A percentile compares a stretch with the other conserved stretches of the same genome.
Conservation (phyloP, 352 stramenopile species). For the Phytophthora pistaciae region DNA sequence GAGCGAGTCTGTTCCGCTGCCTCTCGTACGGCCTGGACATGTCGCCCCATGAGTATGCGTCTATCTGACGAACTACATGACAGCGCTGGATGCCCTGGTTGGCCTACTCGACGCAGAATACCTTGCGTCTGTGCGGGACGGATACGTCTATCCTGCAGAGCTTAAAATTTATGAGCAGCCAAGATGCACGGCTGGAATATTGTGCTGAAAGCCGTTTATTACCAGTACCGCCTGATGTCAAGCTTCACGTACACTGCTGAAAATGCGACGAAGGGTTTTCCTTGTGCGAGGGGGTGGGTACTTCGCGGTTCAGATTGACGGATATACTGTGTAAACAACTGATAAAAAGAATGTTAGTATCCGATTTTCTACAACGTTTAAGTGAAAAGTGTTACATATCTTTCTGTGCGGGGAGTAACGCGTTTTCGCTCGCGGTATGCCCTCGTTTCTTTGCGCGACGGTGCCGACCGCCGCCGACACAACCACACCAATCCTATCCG, state of each 20-base stretch:
- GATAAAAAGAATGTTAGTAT: constrained; percentile 5
- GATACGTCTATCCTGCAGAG: too few relatives aligned
- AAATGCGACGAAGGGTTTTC: constrained; percentile 6
- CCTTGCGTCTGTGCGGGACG: background rate
- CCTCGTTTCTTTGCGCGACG: too few relatives aligned
- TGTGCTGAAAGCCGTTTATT: background rate
- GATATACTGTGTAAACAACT: background rate
- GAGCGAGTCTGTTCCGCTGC: constrained; percentile 14
- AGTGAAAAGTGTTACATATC: constrained; percentile 14
- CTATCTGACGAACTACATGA: constrained; percentile 8
- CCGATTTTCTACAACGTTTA: background rate
- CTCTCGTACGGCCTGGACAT: background rate
- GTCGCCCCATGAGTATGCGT: background rate
- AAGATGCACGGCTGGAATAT: constrained; percentile 15
- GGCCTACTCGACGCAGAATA: constrained; percentile 9
- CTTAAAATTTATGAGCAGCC: too few relatives aligned
- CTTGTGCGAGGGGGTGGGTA: constrained; percentile 10
- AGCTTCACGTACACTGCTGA: constrained; percentile 3
- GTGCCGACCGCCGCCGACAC: too few relatives aligned
- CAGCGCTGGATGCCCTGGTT: background rate
- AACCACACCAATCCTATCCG: too few relatives aligned
- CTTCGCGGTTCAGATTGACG: constrained; percentile 11
- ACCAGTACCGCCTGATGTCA: background rate
- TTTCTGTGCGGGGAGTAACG: constrained; percentile 17
- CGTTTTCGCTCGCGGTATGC: background rate